Evolutionary conservation across 2,329 filamentous ascomycete genomes (phyloP).

Genomic region (Fusarium keratoplasticum): DNA sequence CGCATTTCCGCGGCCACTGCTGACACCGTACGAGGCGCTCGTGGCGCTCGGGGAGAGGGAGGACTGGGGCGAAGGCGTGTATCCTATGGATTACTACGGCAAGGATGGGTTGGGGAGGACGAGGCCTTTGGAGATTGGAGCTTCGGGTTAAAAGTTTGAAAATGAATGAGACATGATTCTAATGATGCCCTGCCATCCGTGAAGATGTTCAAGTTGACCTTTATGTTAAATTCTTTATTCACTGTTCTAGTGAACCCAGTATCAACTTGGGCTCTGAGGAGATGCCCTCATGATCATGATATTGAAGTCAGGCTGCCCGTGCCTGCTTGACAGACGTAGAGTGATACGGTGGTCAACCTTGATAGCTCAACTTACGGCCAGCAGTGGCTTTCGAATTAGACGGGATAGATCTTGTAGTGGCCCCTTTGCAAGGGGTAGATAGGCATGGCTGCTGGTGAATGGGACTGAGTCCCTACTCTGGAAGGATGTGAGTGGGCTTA

Average conservation of each 20-base stretch:
- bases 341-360: background rate
- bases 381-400: background rate
- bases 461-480: background rate
- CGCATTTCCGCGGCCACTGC: slow-evolving; percentile 86
- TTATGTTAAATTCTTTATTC: background rate
- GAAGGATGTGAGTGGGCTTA: background rate
- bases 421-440: background rate
- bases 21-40: slow-evolving; percentile 96
- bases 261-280: background rate
- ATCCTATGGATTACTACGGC: slow-evolving; percentile 99
- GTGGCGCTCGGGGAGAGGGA: slow-evolving; percentile 85
- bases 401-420: background rate
- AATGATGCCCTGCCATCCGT: background rate
- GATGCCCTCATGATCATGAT: background rate
- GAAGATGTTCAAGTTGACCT: background rate
- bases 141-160: slow-evolving; percentile 27
- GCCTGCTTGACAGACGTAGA: background rate
- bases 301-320: background rate
- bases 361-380: background rate
- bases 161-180: slow-evolving; percentile 6
- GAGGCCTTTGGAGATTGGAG: slow-evolving; percentile 57
- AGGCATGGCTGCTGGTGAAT: background rate
- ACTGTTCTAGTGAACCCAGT: background rate
- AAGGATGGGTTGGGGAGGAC: slow-evolving; percentile 90
- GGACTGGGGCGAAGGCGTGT: slow-evolving; percentile 80